Evolutionary conservation across 2,329 filamentous ascomycete genomes (phyloP).

Genomic region (Torrubiella hemipterigena): DNA sequence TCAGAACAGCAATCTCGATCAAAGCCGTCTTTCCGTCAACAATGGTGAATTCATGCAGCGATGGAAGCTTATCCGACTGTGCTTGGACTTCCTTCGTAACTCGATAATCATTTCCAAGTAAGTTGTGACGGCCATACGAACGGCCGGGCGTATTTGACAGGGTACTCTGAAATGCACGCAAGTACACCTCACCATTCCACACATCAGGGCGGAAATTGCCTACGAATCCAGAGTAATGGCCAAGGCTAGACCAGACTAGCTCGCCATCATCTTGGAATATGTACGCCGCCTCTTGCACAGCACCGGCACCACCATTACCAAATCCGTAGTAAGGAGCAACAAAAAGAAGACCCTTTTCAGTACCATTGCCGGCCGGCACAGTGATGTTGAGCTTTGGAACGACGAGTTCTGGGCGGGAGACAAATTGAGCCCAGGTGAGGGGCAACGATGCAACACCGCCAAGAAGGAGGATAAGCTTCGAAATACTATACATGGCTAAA

Average conservation of each 20-base stretch:
- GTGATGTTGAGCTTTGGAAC: neutral
- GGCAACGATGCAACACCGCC: too few species aligned
- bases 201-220: constrained; percentile 39
- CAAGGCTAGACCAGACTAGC: constrained; percentile 44
- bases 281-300: constrained; percentile 34
- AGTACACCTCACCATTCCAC: constrained; percentile 38
- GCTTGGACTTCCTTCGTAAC: constrained; percentile 39
- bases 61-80: constrained; percentile 35
- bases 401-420: neutral
- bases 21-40: constrained; percentile 39
- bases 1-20: constrained; percentile 40
- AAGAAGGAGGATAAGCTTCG: too few species aligned
- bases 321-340: neutral
- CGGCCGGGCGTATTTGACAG: constrained; percentile 39
- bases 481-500: too few species aligned
- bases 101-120: constrained; percentile 42
- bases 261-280: constrained; percentile 40
- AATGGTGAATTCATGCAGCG: constrained; percentile 42
- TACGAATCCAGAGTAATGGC: constrained; percentile 37
- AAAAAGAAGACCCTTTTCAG: neutral
- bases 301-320: neutral
- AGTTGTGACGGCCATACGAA: constrained; percentile 39
- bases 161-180: constrained; percentile 42
- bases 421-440: too few species aligned
- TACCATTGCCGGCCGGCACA: neutral